A percentile compares a stretch with the other conserved stretches of the same genome.
phyloP scores from a whole-genome alignment of 345 rosid species.

The Psidium friedrichsthalianum region DNA sequence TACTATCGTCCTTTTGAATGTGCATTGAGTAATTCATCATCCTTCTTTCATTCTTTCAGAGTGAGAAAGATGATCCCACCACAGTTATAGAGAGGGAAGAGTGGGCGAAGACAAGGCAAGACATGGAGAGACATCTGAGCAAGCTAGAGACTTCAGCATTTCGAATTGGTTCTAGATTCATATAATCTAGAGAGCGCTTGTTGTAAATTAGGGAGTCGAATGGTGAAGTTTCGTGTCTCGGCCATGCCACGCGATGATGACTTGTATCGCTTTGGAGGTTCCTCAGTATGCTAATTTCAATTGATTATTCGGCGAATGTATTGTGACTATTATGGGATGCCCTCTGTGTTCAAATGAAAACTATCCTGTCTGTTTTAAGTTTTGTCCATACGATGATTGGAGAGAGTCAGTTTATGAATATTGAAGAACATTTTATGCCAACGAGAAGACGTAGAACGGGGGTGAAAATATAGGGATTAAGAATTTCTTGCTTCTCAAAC shows the following conservation, averaged over 20 bases:
- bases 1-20: not conserved
- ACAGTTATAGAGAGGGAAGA: slow-evolving; percentile 80
- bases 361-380: not conserved
- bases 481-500: not conserved
- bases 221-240: not conserved
- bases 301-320: not conserved
- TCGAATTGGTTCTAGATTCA: slow-evolving; percentile 71
- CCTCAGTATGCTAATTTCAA: not conserved
- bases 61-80: slow-evolving; percentile 62
- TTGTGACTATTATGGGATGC: not conserved
- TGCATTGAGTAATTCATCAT: not conserved
- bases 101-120: slow-evolving; percentile 62
- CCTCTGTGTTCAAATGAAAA: too few species aligned
- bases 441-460: not conserved
- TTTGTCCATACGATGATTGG: not conserved
- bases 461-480: too few species aligned
- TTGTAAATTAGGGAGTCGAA: not conserved
- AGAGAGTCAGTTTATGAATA: not conserved
- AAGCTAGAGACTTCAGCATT: slow-evolving; percentile 71
- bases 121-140: slow-evolving; percentile 89
- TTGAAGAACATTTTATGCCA: not conserved
- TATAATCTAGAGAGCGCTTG: not conserved
- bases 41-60: slow-evolving; percentile 14
- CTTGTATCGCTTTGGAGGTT: not conserved
- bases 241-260: not conserved